Conservation (phyloP, 2,329 filamentous ascomycete genomes). For the Talaromyces sp. region DNA sequence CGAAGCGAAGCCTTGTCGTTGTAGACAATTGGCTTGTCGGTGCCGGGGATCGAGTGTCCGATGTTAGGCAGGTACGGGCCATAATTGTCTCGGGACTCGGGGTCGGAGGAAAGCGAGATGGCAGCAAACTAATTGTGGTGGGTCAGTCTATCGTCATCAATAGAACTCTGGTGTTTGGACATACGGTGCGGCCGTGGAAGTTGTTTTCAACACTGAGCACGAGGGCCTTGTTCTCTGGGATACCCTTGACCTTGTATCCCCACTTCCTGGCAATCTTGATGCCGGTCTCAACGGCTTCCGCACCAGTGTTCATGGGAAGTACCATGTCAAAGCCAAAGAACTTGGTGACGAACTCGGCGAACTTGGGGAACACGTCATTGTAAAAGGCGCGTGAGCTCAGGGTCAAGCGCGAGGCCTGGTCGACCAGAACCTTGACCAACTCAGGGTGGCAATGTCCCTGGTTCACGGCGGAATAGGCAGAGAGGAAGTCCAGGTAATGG, state of each 20-base stretch:
- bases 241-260: slow-evolving; percentile 94
- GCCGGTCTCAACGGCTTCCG: slow-evolving; percentile 91
- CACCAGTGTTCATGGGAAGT: slow-evolving; percentile 95
- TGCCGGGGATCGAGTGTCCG: slow-evolving; percentile 69
- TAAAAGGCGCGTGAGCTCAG: slow-evolving; percentile 93
- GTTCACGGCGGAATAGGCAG: slow-evolving; percentile 96
- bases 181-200: slow-evolving; percentile 90
- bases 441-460: slow-evolving; percentile 98
- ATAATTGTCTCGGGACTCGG: slow-evolving; percentile 94
- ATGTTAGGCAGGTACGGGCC: slow-evolving; percentile 91
- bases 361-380: slow-evolving; percentile 96
- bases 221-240: slow-evolving; percentile 75
- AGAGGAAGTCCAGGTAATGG: slow-evolving; percentile 96
- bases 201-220: slow-evolving; percentile 84
- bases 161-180: slow-evolving; percentile 27
- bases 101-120: slow-evolving; percentile 90
- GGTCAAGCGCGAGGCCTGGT: slow-evolving; percentile 84
- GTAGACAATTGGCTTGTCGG: slow-evolving; percentile 73
- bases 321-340: slow-evolving; percentile 98
- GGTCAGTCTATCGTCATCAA: background rate
- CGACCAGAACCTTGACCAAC: slow-evolving; percentile 80
- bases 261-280: slow-evolving; percentile 96
- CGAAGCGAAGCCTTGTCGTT: slow-evolving; percentile 79
- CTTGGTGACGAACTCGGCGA: slow-evolving; percentile 83
- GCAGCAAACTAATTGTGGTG: slow-evolving; percentile 66